Evolutionary conservation across 2,329 filamentous ascomycete genomes (phyloP).

Genomic region (Annulohypoxylon truncatum): DNA sequence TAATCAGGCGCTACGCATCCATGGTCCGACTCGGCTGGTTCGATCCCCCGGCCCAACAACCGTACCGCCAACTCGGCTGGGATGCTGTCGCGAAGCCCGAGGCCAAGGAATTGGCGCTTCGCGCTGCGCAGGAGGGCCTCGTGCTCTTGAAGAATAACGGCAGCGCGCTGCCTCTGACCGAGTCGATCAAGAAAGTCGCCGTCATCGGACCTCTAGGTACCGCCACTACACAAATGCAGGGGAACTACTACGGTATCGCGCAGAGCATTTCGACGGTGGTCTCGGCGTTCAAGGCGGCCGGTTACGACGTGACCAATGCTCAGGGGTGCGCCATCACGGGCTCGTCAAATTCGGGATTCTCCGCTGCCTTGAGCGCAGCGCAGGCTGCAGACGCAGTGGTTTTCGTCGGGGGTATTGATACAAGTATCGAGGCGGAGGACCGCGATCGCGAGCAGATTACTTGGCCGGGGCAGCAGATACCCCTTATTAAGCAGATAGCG

Average conservation of each 20-base stretch:
- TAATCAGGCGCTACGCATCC: constrained; percentile 64
- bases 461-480: constrained; percentile 64
- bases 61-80: constrained; percentile 65
- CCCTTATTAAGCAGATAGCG: constrained; percentile 60
- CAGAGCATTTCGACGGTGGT: constrained; percentile 45
- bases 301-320: constrained; percentile 41
- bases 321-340: constrained; percentile 46
- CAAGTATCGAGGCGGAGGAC: constrained; percentile 62
- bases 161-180: constrained; percentile 61
- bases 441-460: constrained; percentile 62
- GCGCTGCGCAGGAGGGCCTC: constrained; percentile 61
- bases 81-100: constrained; percentile 65
- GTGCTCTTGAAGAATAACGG: constrained; percentile 67
- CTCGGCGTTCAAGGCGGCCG: constrained; percentile 41
- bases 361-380: constrained; percentile 53
- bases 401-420: constrained; percentile 67
- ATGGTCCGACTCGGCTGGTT: constrained; percentile 70
- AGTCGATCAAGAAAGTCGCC: constrained; percentile 61
- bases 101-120: constrained; percentile 66
- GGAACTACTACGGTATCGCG: constrained; percentile 59
- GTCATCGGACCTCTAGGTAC: constrained; percentile 70
- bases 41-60: constrained; percentile 57
- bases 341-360: constrained; percentile 49
- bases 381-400: constrained; percentile 62
- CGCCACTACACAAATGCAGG: constrained; percentile 66